Conservation (phyloP, 192 early-diverging fungal species). For the Backusella macrospora region DNA sequence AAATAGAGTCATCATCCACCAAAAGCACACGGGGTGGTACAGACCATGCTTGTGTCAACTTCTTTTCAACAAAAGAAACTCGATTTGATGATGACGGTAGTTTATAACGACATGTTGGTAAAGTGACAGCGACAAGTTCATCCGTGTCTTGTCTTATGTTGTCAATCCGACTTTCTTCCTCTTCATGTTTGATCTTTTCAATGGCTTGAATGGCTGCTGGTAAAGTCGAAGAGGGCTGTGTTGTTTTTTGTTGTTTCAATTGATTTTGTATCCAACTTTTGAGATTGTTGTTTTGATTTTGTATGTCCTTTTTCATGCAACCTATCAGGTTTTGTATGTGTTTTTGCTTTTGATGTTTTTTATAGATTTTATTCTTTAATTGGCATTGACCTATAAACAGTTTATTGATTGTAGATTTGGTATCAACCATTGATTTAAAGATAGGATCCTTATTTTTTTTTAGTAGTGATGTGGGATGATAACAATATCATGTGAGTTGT, state of each 20-base stretch:
- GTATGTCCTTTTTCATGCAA: neutral
- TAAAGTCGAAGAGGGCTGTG: neutral
- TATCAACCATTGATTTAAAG: neutral
- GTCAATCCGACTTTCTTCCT: neutral
- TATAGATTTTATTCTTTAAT: neutral
- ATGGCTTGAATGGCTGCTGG: neutral
- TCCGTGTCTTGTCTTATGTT: neutral
- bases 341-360: neutral
- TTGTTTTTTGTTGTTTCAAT: too few species aligned
- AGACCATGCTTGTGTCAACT: constrained; percentile 28
- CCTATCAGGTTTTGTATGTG: neutral
- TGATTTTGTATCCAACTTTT: neutral
- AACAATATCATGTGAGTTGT: neutral
- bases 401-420: neutral
- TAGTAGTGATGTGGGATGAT: neutral
- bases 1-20: constrained; percentile 69
- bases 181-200: neutral
- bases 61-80: too few species aligned
- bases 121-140: neutral
- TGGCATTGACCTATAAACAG: neutral
- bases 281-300: neutral
- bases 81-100: neutral
- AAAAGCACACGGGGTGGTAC: constrained; percentile 59
- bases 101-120: constrained; percentile 1
- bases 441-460: neutral